A percentile compares a stretch with the other conserved stretches of the same genome.
Evolutionary conservation across 257 asterid species (phyloP).

Genomic region (Lantana camara): DNA sequence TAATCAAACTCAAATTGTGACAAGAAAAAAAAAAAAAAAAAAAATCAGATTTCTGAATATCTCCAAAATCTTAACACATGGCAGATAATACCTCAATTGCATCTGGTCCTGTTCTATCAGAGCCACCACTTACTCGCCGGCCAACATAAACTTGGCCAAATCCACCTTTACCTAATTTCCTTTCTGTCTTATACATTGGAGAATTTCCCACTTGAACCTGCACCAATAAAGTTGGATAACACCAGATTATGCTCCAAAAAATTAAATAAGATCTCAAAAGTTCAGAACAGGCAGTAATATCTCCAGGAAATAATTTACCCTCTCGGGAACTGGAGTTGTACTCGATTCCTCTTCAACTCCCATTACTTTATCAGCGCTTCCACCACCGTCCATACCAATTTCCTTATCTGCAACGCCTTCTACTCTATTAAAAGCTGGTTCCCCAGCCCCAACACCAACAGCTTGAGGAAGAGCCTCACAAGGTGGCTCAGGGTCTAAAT

Average conservation of each 20-base stretch:
- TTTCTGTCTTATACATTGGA: slow-evolving; percentile 86
- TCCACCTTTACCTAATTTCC: slow-evolving; percentile 94
- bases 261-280: not conserved
- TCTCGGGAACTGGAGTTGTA: slow-evolving; percentile 95
- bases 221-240: slow-evolving; percentile 24
- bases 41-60: not conserved
- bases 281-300: slow-evolving; percentile 4
- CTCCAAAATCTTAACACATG: slow-evolving; percentile 20
- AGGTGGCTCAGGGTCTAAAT: slow-evolving; percentile 82
- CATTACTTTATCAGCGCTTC: slow-evolving; percentile 83
- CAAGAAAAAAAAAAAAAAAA: not conserved
- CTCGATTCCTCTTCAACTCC: slow-evolving; percentile 91
- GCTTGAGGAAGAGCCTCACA: slow-evolving; percentile 71
- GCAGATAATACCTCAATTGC: slow-evolving; percentile 70
- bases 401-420: slow-evolving; percentile 74
- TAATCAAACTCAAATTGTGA: slow-evolving; percentile 15
- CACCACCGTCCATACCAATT: slow-evolving; percentile 93
- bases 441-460: slow-evolving; percentile 64
- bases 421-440: slow-evolving; percentile 66
- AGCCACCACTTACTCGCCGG: slow-evolving; percentile 76
- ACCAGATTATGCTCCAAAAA: not conserved
- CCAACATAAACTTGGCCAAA: slow-evolving; percentile 98
- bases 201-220: slow-evolving; percentile 99
- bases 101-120: slow-evolving; percentile 87
- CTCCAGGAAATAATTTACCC: slow-evolving; percentile 52